A percentile compares a stretch with the other conserved stretches of the same genome.
Evolutionary conservation across 73 alveolate species (phyloP).

Genomic region (Urostyla sp.): DNA sequence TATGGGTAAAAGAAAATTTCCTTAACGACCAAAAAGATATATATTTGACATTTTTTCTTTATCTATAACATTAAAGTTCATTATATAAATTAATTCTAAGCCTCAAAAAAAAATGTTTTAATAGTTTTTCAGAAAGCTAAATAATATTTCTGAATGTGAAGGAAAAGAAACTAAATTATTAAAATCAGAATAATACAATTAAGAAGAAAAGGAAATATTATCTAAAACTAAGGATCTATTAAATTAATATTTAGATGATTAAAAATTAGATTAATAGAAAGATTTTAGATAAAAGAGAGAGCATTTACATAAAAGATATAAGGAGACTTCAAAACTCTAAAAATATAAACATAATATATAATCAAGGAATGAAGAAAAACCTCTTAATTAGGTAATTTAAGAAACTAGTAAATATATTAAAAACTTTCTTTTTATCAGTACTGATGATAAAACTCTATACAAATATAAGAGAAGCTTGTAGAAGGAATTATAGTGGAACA

Average conservation of each 20-base stretch:
- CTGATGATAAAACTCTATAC: slow-evolving; percentile 41
- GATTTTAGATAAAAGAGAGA: neutral
- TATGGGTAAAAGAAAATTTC: no score
- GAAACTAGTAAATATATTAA: neutral
- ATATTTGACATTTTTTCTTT: no score
- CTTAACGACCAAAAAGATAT: no score
- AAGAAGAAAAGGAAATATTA: slow-evolving; percentile 29
- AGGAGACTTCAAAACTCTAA: neutral
- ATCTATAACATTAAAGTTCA: no score
- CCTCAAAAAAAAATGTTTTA: neutral
- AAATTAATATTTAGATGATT: neutral
- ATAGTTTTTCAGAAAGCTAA: neutral
- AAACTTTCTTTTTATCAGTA: slow-evolving; percentile 5
- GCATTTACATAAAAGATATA: neutral
- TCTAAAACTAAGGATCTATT: neutral
- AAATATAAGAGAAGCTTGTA: slow-evolving; percentile 9
- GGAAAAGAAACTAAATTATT: neutral
- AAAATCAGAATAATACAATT: neutral
- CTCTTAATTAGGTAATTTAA: neutral
- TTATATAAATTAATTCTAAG: no score
- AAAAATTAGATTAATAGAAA: neutral
- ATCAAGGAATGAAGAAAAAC: neutral
- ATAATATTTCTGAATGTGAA: neutral
- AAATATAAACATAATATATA: slow-evolving; percentile 12
- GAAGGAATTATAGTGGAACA: slow-evolving; percentile 8